Base-by-base conservation (phyloP, 2,329 filamentous ascomycete genomes). In the Claviceps spartinae region DNA sequence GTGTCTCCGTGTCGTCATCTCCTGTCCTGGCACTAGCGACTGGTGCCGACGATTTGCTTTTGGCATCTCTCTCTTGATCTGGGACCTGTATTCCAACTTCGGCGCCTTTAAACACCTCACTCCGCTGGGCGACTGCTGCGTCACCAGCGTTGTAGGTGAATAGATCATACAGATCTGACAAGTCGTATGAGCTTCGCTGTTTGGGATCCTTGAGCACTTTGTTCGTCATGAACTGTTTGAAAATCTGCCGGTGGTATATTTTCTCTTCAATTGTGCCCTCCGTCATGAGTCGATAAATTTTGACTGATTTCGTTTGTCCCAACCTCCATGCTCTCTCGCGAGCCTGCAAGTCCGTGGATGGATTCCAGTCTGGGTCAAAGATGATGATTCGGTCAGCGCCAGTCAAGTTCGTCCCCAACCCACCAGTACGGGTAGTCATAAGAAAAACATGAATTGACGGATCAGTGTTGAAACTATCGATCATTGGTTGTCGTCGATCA, bases 261-360 rank as follows among this genome's bases (percentile, higher is more conserved):
- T 98, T 98, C 67, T 98, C 93, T 64, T 98, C 93, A 24, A 98
- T 98, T 0, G 94, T 98, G 1, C 93, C 93, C 5, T 91, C 88
- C 4, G 88, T 95, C 86, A 98, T 95, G n/a, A 98, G 76, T 38
- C 94, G 85, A 65, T 96, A 98, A 22, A 98, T 95, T 4, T 88
- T 90, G 30, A 98, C 93, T 47, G 95, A 88, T 51, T 86, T 84
- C 67, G 94, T 96, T 69, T 98, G 93, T 0, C 93, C 93, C 2
- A 98, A 72, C 53, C 93, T 82, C 93, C 93, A 98, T 5, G 94
- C 93, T 61, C 93, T 81, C 68, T 98, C 93, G 47, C 93, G 83
- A 16, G 93, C 93, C 69, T 98, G 93, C 26, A 96, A 76, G 63
- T 98, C 93, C 0, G 91, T 97, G 0, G 91, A 96, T 2, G 91